phyloP scores from a whole-genome alignment of 495 filamentous ascomycete genomes.

The Pyronema omphalodes region DNA sequence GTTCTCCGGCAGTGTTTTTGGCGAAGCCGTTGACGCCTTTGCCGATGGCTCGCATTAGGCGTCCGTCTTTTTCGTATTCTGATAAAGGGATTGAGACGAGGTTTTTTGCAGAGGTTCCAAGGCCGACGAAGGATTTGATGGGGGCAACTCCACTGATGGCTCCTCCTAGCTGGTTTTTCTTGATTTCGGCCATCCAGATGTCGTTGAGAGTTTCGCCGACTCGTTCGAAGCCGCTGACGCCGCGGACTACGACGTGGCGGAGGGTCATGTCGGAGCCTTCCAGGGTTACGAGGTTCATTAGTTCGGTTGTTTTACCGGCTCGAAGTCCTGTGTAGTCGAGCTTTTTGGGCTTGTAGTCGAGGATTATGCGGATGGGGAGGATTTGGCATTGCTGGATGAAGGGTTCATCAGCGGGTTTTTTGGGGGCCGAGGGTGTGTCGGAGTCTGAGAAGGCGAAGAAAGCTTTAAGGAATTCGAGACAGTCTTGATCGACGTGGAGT shows the following conservation, averaged over 20 bases:
- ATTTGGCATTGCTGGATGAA: conserved; percentile 86
- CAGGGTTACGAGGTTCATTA: conserved; percentile 96
- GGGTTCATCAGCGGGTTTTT: conserved; percentile 43
- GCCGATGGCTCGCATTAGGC: conserved; percentile 74
- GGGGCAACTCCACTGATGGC: conserved; percentile 81
- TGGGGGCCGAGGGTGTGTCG: neutral
- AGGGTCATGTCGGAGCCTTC: conserved; percentile 77
- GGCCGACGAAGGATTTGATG: conserved; percentile 73
- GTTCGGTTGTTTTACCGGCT: conserved; percentile 95
- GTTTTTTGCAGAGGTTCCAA: conserved; percentile 68
- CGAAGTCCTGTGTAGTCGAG: conserved; percentile 86
- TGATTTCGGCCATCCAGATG: conserved; percentile 94
- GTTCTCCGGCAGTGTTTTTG: conserved; percentile 76
- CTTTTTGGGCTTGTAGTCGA: conserved; percentile 96
- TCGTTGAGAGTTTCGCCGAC: conserved; percentile 78
- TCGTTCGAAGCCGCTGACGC: conserved; percentile 72
- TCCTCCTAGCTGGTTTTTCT: conserved; percentile 69
- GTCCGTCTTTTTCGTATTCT: conserved; percentile 86
- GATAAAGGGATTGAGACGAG: conserved; percentile 73
- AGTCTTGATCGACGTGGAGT: conserved; percentile 94
- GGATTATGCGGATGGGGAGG: conserved; percentile 56
- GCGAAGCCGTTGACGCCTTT: conserved; percentile 81
- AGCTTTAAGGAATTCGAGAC: conserved; percentile 85
- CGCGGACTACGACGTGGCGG: conserved; percentile 78
- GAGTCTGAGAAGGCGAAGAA: conserved; percentile 85